Evolutionary conservation across 495 filamentous ascomycete species (phyloP).

Genomic region (Pseudomonodictys pantanalensis): DNA sequence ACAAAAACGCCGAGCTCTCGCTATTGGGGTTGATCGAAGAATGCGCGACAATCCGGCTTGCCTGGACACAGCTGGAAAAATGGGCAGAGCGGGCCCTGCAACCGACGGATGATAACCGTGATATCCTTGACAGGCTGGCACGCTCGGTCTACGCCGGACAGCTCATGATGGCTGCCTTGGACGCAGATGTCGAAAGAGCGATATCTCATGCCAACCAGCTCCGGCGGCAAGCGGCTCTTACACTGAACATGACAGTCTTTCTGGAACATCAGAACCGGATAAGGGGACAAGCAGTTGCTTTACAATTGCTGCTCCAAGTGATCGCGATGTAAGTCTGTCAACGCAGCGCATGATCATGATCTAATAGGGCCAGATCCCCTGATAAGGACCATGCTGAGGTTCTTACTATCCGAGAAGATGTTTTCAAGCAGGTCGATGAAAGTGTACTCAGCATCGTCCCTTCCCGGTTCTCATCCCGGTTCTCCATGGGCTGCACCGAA

Average conservation of each 20-base stretch:
- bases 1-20: conserved; percentile 10
- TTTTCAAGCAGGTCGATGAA: conserved; percentile 11
- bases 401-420: conserved; percentile 1
- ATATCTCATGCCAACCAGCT: background rate
- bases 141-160: conserved; percentile 13
- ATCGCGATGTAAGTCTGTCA: conserved; percentile 7
- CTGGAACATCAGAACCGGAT: conserved; percentile 47
- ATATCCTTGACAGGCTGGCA: conserved; percentile 1
- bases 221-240: background rate
- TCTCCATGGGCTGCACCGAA: background rate
- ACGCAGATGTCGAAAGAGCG: background rate
- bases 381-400: conserved; percentile 3
- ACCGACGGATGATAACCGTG: background rate
- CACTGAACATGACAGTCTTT: conserved; percentile 41
- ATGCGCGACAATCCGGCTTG: conserved; percentile 12
- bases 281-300: conserved; percentile 37
- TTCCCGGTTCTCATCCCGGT: conserved; percentile 5
- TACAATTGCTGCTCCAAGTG: conserved; percentile 15
- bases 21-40: conserved; percentile 12
- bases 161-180: conserved; percentile 10
- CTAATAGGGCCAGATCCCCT: background rate
- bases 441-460: conserved; percentile 15
- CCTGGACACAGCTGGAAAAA: conserved; percentile 7
- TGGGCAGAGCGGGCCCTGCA: background rate
- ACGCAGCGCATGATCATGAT: background rate